Evolutionary conservation across 257 asterid genomes (phyloP).

Genomic region (Scutellaria minor): DNA sequence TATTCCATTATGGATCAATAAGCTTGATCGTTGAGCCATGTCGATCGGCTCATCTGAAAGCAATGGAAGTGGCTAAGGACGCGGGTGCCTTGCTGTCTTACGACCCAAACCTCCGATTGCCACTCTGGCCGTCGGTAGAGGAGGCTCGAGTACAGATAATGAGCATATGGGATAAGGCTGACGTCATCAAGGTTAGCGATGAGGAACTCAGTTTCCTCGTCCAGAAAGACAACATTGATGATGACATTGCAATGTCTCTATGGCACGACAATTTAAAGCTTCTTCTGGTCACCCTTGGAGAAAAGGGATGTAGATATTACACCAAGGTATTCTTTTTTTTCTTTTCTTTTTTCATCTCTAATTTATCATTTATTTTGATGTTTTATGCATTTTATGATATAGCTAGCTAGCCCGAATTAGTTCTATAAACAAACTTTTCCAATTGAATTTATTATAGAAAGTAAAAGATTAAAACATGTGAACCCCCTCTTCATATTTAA

Average conservation of each 20-base stretch:
- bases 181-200: conserved; percentile 74
- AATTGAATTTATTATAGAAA: too few species aligned
- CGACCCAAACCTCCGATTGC: conserved; percentile 79
- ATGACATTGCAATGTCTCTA: conserved; percentile 64
- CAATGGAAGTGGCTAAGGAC: conserved; percentile 76
- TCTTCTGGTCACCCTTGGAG: conserved; percentile 78
- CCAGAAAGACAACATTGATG: conserved; percentile 54
- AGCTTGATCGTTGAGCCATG: conserved; percentile 89
- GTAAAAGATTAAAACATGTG: not conserved
- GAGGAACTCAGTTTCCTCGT: conserved; percentile 68
- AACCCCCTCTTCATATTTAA: too few species aligned
- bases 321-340: conserved; percentile 53
- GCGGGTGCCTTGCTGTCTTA: conserved; percentile 79
- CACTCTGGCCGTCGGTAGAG: conserved; percentile 68
- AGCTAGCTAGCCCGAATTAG: too few species aligned
- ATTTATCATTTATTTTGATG: not conserved
- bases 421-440: too few species aligned
- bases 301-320: conserved; percentile 70
- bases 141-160: conserved; percentile 65
- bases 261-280: conserved; percentile 72
- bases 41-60: conserved; percentile 78
- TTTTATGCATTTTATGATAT: too few species aligned
- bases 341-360: not conserved
- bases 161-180: conserved; percentile 83
- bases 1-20: conserved; percentile 78